Base-by-base conservation (phyloP, 768 basidiomycete species). In the Xerocomellus chrysenteron region DNA sequence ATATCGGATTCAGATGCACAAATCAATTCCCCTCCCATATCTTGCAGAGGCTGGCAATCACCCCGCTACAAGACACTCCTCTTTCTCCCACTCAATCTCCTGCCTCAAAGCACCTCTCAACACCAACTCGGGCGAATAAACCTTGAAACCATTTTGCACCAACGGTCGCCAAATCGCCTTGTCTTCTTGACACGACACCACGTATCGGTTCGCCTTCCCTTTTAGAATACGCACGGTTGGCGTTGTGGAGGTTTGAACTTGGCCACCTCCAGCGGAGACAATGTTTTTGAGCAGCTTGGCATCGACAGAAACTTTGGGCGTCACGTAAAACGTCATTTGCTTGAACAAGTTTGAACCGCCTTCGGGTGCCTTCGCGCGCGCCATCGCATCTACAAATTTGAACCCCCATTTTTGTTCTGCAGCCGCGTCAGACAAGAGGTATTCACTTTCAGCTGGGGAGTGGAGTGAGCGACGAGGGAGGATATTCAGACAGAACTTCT, bases 71-170 rank as follows among this genome's bases (percentile, higher is more conserved):
- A 72, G 32, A 44, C 60, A 72, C 21, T 56, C 65, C 13, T 48
- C 65, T 43, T 79, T 77, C 26, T 89, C 78, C 83, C 84, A 88
- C 24, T 84, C 82, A 21, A 90, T 74, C 61, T 85, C 71, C 67
- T 92, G 92, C 57, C 75, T 82, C 67, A 92, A 68, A 1, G 84
- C 82, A 0, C 78, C 82, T 35, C 75, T 82, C 56, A 92, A 69
- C 14, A 94, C 68, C 28, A 93, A 73, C 66, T 92, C 90, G 30
- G 81, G 78, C 0, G 79, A 80, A 69, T 90, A 92, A n/a, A 93
- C 78, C 19, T 76, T 75, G 60, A 79, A 73, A 0, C 81, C 76
- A 14, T 74, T 74, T 19, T 80, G 64, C 0, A 74, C 74, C 40
- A 92, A 74, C 8, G 86, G 80, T 26, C 82, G 72, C 90, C 91